These are phyloP conservation scores for Trametes maxima DNA, from an alignment of 768 basidiomycete species.

Conservation along the genomic window DNA sequence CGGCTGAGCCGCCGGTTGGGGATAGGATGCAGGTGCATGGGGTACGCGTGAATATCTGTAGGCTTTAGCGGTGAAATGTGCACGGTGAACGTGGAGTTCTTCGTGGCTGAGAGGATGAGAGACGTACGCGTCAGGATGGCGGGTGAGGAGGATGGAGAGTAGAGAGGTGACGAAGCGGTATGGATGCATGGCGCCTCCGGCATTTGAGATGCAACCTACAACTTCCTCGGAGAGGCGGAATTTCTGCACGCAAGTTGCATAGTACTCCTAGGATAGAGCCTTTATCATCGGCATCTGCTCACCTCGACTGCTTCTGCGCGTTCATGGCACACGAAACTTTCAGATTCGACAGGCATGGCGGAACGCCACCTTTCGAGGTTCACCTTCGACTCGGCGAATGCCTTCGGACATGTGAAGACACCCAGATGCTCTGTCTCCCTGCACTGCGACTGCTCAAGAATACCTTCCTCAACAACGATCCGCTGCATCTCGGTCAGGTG, in stretches of 20 bases:
- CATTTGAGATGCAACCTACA: constrained; percentile 53
- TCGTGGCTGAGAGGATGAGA: background rate
- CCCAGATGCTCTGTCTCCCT: constrained; percentile 62
- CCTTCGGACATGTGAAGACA: constrained; percentile 47
- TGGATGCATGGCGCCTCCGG: constrained; percentile 67
- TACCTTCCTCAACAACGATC: constrained; percentile 54
- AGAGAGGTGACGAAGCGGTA: constrained; percentile 70
- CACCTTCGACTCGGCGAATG: constrained; percentile 47
- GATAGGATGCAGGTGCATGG: constrained; percentile 56
- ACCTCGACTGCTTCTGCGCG: constrained; percentile 40
- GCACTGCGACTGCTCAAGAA: constrained; percentile 56
- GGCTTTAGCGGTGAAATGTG: constrained; percentile 39
- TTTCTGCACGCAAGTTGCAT: constrained; percentile 37
- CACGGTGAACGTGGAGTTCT: background rate
- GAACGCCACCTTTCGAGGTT: constrained; percentile 46
- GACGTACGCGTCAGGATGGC: constrained; percentile 51
- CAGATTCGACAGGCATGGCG: constrained; percentile 55
- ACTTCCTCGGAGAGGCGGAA: constrained; percentile 49
- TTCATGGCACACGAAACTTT: constrained; percentile 31
- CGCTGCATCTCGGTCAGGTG: constrained; percentile 53
- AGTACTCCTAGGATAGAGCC: no score
- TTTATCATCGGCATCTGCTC: background rate
- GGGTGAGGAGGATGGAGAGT: constrained; percentile 51
- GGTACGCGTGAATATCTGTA: constrained; percentile 59
- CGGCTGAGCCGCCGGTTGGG: background rate